phyloP scores from a whole-genome alignment of 2,329 filamentous ascomycete species.

The Rhytidhysteron rufulum region DNA sequence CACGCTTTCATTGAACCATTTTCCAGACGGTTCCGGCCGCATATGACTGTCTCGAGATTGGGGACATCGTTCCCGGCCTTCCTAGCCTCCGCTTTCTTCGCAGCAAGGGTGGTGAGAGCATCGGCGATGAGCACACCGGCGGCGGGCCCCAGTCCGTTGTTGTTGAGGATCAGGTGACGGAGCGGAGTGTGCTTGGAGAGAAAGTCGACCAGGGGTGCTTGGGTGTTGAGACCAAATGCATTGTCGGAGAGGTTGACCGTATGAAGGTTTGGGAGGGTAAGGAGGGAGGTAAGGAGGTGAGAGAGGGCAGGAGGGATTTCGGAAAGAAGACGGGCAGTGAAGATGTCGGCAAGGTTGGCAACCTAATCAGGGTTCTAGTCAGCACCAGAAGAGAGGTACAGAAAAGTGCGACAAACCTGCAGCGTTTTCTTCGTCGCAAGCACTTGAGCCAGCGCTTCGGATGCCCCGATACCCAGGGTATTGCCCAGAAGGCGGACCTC shows the following conservation, averaged over 20 bases:
- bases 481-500: conserved; percentile 87
- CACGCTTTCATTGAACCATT: conserved; percentile 95
- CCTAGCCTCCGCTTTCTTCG: conserved; percentile 75
- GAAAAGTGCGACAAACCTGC: conserved; percentile 49
- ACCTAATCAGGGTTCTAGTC: too few relatives aligned
- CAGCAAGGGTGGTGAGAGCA: conserved; percentile 76
- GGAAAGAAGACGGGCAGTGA: conserved; percentile 86
- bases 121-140: conserved; percentile 87
- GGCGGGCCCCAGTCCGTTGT: conserved; percentile 92
- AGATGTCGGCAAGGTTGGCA: conserved; percentile 95
- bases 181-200: conserved; percentile 83
- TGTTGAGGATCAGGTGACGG: conserved; percentile 93
- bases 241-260: conserved; percentile 97
- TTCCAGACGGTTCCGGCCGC: conserved; percentile 91
- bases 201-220: conserved; percentile 89
- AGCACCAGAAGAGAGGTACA: not conserved
- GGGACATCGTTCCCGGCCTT: conserved; percentile 70
- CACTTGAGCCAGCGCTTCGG: conserved; percentile 77
- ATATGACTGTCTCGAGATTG: conserved; percentile 91
- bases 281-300: conserved; percentile 77
- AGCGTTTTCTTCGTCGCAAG: conserved; percentile 80
- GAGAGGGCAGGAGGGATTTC: conserved; percentile 92
- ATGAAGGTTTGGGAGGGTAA: conserved; percentile 79
- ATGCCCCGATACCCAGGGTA: conserved; percentile 86
- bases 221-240: conserved; percentile 92